Base-by-base conservation (phyloP, 2,329 filamentous ascomycete species). In the Cladophialophora psammophila region DNA sequence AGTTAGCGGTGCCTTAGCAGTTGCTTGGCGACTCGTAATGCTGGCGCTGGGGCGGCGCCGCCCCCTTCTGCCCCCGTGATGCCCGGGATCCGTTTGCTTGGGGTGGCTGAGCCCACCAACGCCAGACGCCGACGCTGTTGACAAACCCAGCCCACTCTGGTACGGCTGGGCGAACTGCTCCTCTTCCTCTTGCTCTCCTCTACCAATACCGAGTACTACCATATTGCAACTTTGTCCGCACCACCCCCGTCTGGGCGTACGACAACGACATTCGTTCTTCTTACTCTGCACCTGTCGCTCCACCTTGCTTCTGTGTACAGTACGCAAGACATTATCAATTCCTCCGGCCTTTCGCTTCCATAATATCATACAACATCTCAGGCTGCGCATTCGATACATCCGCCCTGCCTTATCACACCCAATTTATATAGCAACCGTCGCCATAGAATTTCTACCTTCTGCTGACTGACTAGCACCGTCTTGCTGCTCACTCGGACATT, bases 41-140 rank as follows among this genome's bases (percentile, higher is more conserved):
- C 20, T 50, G 45, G 45, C 8, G 45, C 9, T 13, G 26, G 45
- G 45, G 18, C 26, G 26, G 26, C 26, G 26, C 2, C 20, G 18
- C 10, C 20, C 20, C 12, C 26, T 26, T 26, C 26, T 26, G 26
- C 26, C 3, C 26, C 26, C 26, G 26, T 26, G 26, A 26, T 26
- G 26, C 20, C 45, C 45, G 15, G 45, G 26, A 13, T 20, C 53
- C 53, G 31, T 13, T 55, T 31, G 34, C 31, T 34, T 55, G 31
- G 12, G 48, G 45, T 61, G 45, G 59, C 59, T 61, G 59, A 45
- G 59, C 45, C 59, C 59, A 40, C 59, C 59, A 8, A 50, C 45
- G 18, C 45, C 45, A 50, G 45, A 18, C 42, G 9, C 18, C 45
- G 26, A 31, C 45, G 18, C 45, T 3, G 3, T 26, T 26, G 26